Percentiles rank a stretch among this genome's conserved stretches.
Evolutionary conservation across 768 basidiomycete species (phyloP).

Genomic region (Lentinula guzmanii): DNA sequence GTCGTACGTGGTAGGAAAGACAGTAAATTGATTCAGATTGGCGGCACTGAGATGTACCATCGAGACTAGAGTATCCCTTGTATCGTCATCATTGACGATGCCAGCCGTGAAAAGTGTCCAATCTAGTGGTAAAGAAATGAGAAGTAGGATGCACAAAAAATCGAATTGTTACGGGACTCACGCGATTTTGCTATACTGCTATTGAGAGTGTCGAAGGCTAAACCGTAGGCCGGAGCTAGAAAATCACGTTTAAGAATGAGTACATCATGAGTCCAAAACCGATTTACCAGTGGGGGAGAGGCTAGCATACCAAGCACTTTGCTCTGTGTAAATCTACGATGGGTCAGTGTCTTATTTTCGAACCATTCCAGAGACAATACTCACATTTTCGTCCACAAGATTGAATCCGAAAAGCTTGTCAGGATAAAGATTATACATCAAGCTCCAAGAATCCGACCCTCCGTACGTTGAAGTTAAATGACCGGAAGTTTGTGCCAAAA

Average conservation of each 20-base stretch:
- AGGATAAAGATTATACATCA: constrained; percentile 41
- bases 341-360: no score
- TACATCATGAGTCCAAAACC: background rate
- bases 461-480: constrained; percentile 10
- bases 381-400: constrained; percentile 4
- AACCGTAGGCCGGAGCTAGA: background rate
- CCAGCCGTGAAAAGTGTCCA: constrained; percentile 8
- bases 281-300: background rate
- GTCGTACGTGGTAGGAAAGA: constrained; percentile 6
- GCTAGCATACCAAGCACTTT: background rate
- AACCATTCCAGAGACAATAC: background rate
- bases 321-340: background rate
- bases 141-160: background rate
- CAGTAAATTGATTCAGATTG: background rate
- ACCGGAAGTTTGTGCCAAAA: background rate
- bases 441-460: constrained; percentile 20
- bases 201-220: constrained; percentile 1
- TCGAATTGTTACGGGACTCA: background rate
- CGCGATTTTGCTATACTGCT: constrained; percentile 4
- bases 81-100: background rate
- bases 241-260: background rate
- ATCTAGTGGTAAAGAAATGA: background rate
- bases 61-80: background rate
- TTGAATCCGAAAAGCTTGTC: constrained; percentile 30
- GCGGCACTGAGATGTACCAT: constrained; percentile 5